phyloP scores from a whole-genome alignment of 2,329 filamentous ascomycete genomes.

The Chrysoporthe deuterocubensis region DNA sequence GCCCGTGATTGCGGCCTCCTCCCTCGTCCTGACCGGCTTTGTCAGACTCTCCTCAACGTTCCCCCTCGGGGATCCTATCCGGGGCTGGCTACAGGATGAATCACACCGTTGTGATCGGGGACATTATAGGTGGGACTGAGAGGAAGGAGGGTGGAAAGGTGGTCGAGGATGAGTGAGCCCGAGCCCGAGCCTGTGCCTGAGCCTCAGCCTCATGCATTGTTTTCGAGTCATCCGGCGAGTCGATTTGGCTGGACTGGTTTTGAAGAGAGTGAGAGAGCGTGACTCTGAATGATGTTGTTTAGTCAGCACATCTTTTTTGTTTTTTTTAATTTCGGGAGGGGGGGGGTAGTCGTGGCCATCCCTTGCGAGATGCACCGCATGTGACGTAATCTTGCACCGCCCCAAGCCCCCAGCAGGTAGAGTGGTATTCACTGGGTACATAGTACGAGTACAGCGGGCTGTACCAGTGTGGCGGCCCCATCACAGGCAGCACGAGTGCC shows the following conservation, averaged over 20 bases:
- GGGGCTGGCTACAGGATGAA: background rate
- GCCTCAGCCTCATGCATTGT: background rate
- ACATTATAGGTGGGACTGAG: background rate
- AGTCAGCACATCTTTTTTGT: background rate
- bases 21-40: background rate
- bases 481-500: background rate
- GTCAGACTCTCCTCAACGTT: background rate
- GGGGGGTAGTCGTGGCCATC: no score
- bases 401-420: background rate
- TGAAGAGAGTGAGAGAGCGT: background rate
- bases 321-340: background rate
- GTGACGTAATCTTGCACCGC: background rate
- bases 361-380: no score
- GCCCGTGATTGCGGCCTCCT: background rate
- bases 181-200: slow-evolving; percentile 4
- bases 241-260: background rate
- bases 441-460: background rate
- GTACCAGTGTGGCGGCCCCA: background rate
- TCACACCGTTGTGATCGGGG: background rate
- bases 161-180: background rate
- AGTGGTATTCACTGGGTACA: background rate
- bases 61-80: background rate
- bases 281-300: background rate
- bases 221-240: slow-evolving; percentile 6
- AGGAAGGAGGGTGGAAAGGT: background rate